Conservation (phyloP, 148 eudicot species). For the Euryodendron excelsum region DNA sequence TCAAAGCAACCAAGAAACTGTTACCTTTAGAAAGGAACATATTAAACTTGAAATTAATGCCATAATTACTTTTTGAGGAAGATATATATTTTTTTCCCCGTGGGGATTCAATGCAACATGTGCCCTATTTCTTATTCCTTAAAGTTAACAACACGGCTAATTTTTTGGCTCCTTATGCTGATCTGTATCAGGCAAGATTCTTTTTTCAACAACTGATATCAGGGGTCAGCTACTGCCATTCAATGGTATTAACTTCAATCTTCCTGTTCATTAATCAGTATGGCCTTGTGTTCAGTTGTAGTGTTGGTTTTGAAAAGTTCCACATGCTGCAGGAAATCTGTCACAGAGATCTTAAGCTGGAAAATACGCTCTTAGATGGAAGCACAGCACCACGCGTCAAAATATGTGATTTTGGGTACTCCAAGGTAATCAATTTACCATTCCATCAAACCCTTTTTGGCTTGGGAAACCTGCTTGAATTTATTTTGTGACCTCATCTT, state of each 20-base stretch:
- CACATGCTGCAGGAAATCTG: constrained; percentile 49
- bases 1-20: background rate
- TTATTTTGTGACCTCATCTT: constrained; percentile 8
- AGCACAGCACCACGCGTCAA: constrained; percentile 64
- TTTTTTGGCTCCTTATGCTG: background rate
- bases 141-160: no score
- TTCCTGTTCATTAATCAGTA: background rate
- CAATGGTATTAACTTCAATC: constrained; percentile 37
- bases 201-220: constrained; percentile 69
- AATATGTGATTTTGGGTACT: constrained; percentile 75
- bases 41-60: background rate
- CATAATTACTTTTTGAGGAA: no score
- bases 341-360: constrained; percentile 72
- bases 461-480: background rate
- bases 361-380: constrained; percentile 66
- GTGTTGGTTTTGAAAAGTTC: constrained; percentile 1
- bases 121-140: no score
- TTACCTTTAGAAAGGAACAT: background rate
- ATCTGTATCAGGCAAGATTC: constrained; percentile 45
- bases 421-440: constrained; percentile 40
- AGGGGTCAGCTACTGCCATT: constrained; percentile 64
- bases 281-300: background rate
- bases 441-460: background rate
- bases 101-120: no score
- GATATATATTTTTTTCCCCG: no score